Conservation (phyloP, 176 grass and related monocot genomes). For the Puccinellia tenuiflora region DNA sequence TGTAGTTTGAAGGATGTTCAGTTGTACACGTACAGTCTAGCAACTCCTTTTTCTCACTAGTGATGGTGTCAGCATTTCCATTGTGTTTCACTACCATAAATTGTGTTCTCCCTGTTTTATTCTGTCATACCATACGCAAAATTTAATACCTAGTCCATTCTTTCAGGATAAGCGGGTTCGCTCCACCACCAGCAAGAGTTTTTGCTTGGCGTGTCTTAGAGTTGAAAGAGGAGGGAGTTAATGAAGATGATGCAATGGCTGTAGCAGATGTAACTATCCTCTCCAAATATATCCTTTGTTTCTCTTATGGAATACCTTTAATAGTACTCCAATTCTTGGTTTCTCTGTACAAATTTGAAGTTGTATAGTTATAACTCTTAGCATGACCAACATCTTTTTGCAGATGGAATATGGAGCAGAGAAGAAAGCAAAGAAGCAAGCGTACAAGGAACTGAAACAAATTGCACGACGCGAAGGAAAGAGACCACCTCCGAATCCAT, state of each 20-base stretch:
- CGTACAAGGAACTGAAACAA: conserved; percentile 75
- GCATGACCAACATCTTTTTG: conserved; percentile 25
- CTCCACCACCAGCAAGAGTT: conserved; percentile 75
- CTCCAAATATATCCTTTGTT: background rate
- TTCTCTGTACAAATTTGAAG: background rate
- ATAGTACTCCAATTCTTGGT: background rate
- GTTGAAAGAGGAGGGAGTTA: conserved; percentile 59
- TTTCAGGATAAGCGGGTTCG: conserved; percentile 73
- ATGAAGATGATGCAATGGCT: conserved; percentile 71
- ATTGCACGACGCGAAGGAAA: conserved; percentile 52
- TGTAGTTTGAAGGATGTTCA: background rate
- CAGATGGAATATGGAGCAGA: conserved; percentile 71
- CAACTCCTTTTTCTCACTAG: background rate
- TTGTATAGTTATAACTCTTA: background rate
- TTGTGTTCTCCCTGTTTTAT: background rate
- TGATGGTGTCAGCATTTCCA: background rate
- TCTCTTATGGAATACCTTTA: background rate
- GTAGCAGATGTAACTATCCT: conserved; percentile 71
- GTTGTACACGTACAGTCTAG: background rate
- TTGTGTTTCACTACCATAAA: background rate
- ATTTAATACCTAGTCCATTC: background rate
- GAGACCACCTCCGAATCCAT: conserved; percentile 72
- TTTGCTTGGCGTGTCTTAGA: conserved; percentile 88
- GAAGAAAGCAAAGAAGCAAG: conserved; percentile 83
- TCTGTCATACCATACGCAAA: background rate